Conservation (phyloP, 495 filamentous ascomycete species). For the Penicillium taxi region DNA sequence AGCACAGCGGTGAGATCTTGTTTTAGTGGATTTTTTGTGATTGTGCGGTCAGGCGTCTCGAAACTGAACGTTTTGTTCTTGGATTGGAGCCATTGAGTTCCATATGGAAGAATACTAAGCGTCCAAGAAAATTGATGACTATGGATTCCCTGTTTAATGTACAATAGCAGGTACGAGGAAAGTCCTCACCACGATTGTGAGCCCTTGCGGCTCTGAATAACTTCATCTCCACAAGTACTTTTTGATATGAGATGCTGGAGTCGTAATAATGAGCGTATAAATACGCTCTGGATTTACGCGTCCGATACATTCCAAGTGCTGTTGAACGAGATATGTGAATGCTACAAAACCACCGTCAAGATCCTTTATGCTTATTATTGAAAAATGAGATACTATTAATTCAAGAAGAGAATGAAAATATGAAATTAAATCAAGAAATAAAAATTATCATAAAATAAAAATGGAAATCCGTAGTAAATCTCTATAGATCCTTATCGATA, state of each 20-base stretch:
- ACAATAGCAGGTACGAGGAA: constrained; percentile 1
- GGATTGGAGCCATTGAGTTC: neutral
- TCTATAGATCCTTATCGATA: constrained; percentile 19
- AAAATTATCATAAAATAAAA: neutral
- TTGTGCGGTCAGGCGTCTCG: constrained; percentile 6
- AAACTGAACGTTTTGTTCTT: too few species aligned
- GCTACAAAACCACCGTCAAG: too few species aligned
- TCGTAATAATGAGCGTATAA: neutral
- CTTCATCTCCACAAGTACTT: too few species aligned
- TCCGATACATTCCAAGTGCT: constrained; percentile 1
- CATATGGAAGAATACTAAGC: neutral
- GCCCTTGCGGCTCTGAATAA: too few species aligned
- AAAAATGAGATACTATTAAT: too few species aligned
- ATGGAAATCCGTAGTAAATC: neutral
- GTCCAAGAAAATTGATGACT: too few species aligned
- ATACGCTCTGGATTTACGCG: neutral
- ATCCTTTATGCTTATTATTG: neutral
- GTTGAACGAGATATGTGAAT: neutral
- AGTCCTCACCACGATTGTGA: too few species aligned
- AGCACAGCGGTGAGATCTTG: constrained; percentile 67
- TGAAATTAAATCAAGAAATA: neutral
- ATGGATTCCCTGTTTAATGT: too few species aligned
- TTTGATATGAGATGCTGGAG: neutral
- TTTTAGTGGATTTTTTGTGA: constrained; percentile 36
- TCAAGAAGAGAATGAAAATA: constrained; percentile 1